Conservation (phyloP, 2,329 filamentous ascomycete genomes). For the Hypoxylon sp. region DNA sequence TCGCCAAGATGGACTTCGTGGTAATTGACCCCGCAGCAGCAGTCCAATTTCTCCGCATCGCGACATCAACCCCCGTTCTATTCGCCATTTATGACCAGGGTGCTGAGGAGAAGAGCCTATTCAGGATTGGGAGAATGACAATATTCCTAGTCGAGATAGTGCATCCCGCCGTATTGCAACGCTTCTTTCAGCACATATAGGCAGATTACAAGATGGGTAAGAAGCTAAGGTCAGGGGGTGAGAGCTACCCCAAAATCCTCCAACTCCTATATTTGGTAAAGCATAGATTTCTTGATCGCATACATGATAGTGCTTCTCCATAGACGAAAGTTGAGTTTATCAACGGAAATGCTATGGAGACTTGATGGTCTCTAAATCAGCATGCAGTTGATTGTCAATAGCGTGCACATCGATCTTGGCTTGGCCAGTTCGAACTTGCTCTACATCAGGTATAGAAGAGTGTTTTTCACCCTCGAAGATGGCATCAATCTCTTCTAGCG, state of each 20-base stretch:
- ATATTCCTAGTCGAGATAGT: conserved; percentile 6
- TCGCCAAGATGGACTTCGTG: conserved; percentile 30
- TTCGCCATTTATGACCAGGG: conserved; percentile 18
- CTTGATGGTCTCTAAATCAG: conserved; percentile 4
- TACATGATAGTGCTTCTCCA: background rate
- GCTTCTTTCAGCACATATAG: no score
- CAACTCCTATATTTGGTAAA: conserved; percentile 19
- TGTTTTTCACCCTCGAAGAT: conserved; percentile 49
- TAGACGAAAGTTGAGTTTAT: background rate
- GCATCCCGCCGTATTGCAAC: background rate
- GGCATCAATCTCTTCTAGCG: conserved; percentile 50
- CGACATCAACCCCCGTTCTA: conserved; percentile 38
- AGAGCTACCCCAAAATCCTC: no score
- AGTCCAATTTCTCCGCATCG: conserved; percentile 41
- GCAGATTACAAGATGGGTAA: background rate
- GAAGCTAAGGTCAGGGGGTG: no score
- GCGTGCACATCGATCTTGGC: conserved; percentile 35
- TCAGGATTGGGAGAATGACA: conserved; percentile 4
- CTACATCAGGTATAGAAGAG: conserved; percentile 42
- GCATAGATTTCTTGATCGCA: background rate
- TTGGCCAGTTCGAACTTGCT: conserved; percentile 39
- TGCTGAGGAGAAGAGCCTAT: conserved; percentile 14
- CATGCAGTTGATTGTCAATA: conserved; percentile 34
- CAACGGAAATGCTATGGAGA: background rate
- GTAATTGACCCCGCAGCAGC: conserved; percentile 26